A percentile compares a stretch with the other conserved stretches of the same genome.
Evolutionary conservation across 441 rosid genomes (phyloP).

Genomic region (Aquilaria agallochum): DNA sequence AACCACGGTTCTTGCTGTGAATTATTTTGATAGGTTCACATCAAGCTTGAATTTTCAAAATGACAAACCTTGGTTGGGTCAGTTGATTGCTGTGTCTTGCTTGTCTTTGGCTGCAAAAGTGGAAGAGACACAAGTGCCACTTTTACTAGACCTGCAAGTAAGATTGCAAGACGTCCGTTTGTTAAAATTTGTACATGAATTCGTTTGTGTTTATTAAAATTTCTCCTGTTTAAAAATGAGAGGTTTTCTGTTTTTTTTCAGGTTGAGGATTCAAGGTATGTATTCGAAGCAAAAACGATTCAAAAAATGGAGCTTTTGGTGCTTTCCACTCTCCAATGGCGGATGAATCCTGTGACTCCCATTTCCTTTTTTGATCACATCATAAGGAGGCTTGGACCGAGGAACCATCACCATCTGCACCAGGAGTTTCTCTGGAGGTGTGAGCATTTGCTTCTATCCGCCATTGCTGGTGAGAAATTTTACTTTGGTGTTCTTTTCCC

Average conservation of each 20-base stretch:
- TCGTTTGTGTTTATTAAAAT: conserved; percentile 14
- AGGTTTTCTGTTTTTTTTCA: conserved; percentile 12
- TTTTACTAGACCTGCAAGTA: conserved; percentile 60
- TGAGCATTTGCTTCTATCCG: conserved; percentile 50
- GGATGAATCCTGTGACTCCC: conserved; percentile 71
- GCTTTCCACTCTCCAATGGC: conserved; percentile 55
- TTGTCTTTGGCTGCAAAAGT: conserved; percentile 73
- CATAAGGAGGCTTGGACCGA: conserved; percentile 39
- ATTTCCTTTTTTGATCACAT: conserved; percentile 55
- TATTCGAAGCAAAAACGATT: conserved; percentile 62
- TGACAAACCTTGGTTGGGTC: conserved; percentile 71
- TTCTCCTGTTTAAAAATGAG: conserved; percentile 8
- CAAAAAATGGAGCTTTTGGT: conserved; percentile 28
- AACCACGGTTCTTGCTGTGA: conserved; percentile 56
- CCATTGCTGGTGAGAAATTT: conserved; percentile 36
- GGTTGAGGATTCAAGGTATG: conserved; percentile 52
- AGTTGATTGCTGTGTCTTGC: conserved; percentile 58
- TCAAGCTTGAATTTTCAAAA: conserved; percentile 36
- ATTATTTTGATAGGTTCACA: conserved; percentile 64
- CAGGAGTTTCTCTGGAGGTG: conserved; percentile 43
- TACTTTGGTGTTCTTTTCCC: conserved; percentile 1
- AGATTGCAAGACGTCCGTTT: conserved; percentile 15
- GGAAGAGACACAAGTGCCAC: conserved; percentile 63
- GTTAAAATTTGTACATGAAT: conserved; percentile 3
- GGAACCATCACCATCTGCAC: conserved; percentile 21